These are phyloP conservation scores for Cladosporium sp. DNA, from an alignment of 2,329 filamentous ascomycete genomes.

Conservation along the genomic window DNA sequence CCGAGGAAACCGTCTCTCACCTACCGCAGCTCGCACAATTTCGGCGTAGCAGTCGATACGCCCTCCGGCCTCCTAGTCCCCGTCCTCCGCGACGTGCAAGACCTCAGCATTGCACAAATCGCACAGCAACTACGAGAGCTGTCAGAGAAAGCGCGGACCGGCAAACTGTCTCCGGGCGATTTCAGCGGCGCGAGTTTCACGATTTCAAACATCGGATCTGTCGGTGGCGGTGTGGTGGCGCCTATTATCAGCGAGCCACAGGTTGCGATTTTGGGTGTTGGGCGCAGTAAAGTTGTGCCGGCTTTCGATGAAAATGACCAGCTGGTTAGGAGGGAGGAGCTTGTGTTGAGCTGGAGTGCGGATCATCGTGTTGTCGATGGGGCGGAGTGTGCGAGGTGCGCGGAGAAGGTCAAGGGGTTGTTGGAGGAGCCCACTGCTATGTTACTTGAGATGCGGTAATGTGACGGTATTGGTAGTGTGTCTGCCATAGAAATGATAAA, in stretches of 20 bases:
- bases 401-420: conserved; percentile 70
- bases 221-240: conserved; percentile 86
- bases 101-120: conserved; percentile 71
- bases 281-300: conserved; percentile 73
- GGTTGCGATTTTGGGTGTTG: conserved; percentile 87
- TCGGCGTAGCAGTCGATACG: conserved; percentile 93
- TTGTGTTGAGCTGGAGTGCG: conserved; percentile 93
- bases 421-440: conserved; percentile 84
- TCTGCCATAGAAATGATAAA: background rate
- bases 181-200: conserved; percentile 87
- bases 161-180: conserved; percentile 70
- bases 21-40: conserved; percentile 82
- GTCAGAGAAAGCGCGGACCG: conserved; percentile 66
- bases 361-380: conserved; percentile 94
- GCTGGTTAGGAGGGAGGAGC: conserved; percentile 72
- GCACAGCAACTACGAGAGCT: conserved; percentile 72
- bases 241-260: conserved; percentile 89
- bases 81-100: conserved; percentile 79
- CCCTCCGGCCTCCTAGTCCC: conserved; percentile 84
- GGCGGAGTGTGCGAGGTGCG: conserved; percentile 87
- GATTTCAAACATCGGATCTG: conserved; percentile 91
- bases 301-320: conserved; percentile 59
- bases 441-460: conserved; percentile 71
- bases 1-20: conserved; percentile 68
- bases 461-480: background rate